Evolutionary conservation across 2,329 filamentous ascomycete species (phyloP).

Genomic region (Monosporascus sp.): DNA sequence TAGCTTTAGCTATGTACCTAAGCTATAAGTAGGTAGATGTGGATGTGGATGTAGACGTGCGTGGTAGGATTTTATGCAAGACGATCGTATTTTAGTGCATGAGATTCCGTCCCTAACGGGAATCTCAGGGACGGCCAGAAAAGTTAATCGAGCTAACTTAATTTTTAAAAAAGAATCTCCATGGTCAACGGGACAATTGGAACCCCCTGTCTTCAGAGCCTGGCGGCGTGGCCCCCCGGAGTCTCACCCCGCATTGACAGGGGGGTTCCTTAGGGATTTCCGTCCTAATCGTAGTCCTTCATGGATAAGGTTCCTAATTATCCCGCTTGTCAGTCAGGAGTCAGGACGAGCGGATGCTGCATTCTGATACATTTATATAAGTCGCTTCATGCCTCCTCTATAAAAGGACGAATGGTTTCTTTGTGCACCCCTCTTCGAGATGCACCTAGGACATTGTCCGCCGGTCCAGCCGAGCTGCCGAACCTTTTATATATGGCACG

Average conservation of each 20-base stretch:
- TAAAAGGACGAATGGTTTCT: neutral
- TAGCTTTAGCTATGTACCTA: neutral
- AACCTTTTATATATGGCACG: neutral
- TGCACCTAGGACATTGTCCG: neutral
- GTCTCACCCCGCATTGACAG: neutral
- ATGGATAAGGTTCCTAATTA: neutral
- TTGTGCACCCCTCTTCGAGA: neutral
- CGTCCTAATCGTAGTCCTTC: no score
- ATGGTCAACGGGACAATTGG: no score
- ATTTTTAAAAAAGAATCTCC: neutral
- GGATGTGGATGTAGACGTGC: neutral
- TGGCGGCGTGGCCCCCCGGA: no score
- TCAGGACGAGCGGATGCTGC: neutral
- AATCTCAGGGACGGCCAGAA: slow-evolving; percentile 17
- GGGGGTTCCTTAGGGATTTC: neutral
- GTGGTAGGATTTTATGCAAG: neutral
- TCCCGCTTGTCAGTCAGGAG: neutral
- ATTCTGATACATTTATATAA: no score
- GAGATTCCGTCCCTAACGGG: slow-evolving; percentile 24
- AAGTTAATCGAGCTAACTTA: neutral
- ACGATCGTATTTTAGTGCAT: slow-evolving; percentile 12
- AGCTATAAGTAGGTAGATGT: no score
- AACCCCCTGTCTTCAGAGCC: no score
- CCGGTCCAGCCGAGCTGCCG: neutral
- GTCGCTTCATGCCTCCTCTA: no score